A percentile compares a stretch with the other conserved stretches of the same genome.
Evolutionary conservation across 257 asterid genomes (phyloP).

Genomic region (Lavandula angustifolia): DNA sequence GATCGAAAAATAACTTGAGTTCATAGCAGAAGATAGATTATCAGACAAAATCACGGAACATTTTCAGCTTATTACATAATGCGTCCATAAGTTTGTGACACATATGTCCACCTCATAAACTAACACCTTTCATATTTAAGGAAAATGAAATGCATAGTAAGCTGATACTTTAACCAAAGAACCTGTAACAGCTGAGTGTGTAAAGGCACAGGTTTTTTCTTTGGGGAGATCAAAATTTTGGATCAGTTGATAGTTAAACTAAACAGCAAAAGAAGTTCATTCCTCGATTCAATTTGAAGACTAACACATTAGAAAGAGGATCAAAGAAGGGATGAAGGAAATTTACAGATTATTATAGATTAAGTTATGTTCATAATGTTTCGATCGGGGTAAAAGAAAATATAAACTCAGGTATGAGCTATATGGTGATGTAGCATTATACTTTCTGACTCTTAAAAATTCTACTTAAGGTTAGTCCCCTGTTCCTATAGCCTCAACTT

Average conservation of each 20-base stretch:
- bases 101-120: neutral
- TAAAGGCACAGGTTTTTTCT: too few species aligned
- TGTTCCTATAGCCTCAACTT: neutral
- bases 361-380: constrained; percentile 6
- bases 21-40: constrained; percentile 6
- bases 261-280: neutral
- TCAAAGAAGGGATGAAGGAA: neutral
- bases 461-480: constrained; percentile 3
- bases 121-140: neutral
- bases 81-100: neutral
- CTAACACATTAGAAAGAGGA: neutral
- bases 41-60: neutral
- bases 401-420: neutral
- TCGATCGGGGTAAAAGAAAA: neutral
- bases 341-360: neutral
- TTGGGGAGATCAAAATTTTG: neutral
- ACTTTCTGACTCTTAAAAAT: neutral
- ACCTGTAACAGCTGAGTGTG: neutral
- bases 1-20: constrained; percentile 12
- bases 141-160: neutral
- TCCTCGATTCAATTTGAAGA: neutral
- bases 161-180: neutral
- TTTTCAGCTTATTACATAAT: constrained; percentile 13
- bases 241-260: neutral
- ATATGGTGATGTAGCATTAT: neutral